Percentiles rank a stretch among this genome's conserved stretches.
phyloP scores from a whole-genome alignment of 2,329 filamentous ascomycete species.

The Cryphonectria carpinicola region DNA sequence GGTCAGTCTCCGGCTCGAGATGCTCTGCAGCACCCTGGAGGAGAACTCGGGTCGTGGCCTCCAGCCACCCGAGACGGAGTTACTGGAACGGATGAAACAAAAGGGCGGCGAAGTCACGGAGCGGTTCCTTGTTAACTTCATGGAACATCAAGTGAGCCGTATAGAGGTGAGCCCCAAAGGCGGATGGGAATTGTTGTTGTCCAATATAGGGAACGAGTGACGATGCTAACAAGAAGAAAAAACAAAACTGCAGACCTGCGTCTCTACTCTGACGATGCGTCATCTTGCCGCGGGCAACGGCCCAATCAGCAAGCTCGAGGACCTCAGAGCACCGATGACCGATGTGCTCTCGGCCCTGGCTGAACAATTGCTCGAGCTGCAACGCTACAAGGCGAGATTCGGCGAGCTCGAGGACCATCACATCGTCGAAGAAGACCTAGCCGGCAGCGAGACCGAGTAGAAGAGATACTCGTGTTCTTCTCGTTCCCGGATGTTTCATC shows the following conservation, averaged over 20 bases:
- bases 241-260: conserved; percentile 65
- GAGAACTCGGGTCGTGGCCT: conserved; percentile 64
- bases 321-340: conserved; percentile 78
- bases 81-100: conserved; percentile 70
- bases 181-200: background rate
- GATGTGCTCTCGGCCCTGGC: conserved; percentile 68
- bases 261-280: conserved; percentile 77
- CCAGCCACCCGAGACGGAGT: conserved; percentile 79
- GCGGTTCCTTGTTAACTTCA: conserved; percentile 82
- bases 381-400: conserved; percentile 60
- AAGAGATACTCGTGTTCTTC: conserved; percentile 32
- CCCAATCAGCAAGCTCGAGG: conserved; percentile 64
- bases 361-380: conserved; percentile 65
- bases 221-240: conserved; percentile 1
- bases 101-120: conserved; percentile 86
- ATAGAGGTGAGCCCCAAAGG: conserved; percentile 76
- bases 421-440: conserved; percentile 33
- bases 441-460: conserved; percentile 43
- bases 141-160: conserved; percentile 93
- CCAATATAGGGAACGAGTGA: background rate
- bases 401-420: conserved; percentile 45
- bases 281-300: conserved; percentile 76
- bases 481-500: background rate
- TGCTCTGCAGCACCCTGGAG: conserved; percentile 90
- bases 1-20: conserved; percentile 85